phyloP scores from a whole-genome alignment of 2,329 filamentous ascomycete species.

The Fusarium sp. region DNA sequence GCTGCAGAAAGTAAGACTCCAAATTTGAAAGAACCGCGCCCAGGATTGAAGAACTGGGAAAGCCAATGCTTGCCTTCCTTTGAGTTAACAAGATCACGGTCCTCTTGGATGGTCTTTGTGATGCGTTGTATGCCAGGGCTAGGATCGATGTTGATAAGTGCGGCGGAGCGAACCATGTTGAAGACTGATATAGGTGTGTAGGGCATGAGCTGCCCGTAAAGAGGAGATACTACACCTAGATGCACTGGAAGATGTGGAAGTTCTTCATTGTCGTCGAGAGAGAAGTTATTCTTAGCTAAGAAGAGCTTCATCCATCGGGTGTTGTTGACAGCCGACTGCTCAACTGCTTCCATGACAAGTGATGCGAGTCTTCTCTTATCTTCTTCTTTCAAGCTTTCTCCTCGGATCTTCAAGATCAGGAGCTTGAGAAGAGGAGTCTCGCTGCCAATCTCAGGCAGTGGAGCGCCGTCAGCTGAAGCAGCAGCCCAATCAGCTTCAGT shows the following conservation, averaged over 20 bases:
- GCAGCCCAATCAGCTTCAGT: constrained; percentile 48
- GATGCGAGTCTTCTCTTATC: constrained; percentile 33
- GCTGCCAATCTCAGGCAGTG: constrained; percentile 24
- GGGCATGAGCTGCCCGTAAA: constrained; percentile 25
- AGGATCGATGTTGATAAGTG: constrained; percentile 43
- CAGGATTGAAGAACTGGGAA: constrained; percentile 33
- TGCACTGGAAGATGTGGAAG: constrained; percentile 46
- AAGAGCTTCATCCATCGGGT: constrained; percentile 51
- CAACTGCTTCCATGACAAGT: constrained; percentile 44
- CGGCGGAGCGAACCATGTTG: constrained; percentile 27
- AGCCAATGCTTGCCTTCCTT: constrained; percentile 51
- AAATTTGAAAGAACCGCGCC: background rate
- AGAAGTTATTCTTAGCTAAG: constrained; percentile 47
- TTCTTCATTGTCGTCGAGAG: constrained; percentile 26
- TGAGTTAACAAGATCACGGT: constrained; percentile 44
- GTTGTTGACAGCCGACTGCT: constrained; percentile 48
- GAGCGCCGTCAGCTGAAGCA: background rate
- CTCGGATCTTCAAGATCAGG: constrained; percentile 4
- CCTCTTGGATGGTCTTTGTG: constrained; percentile 41
- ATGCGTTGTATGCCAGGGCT: constrained; percentile 38
- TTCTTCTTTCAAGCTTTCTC: background rate
- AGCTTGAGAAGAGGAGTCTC: constrained; percentile 18
- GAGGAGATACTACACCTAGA: constrained; percentile 6
- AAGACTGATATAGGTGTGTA: constrained; percentile 39
- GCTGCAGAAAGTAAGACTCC: constrained; percentile 11